Percentiles rank a stretch among this genome's conserved stretches.
Evolutionary conservation across 176 grass and related monocot species (phyloP).

Genomic region (Juncus effusus): DNA sequence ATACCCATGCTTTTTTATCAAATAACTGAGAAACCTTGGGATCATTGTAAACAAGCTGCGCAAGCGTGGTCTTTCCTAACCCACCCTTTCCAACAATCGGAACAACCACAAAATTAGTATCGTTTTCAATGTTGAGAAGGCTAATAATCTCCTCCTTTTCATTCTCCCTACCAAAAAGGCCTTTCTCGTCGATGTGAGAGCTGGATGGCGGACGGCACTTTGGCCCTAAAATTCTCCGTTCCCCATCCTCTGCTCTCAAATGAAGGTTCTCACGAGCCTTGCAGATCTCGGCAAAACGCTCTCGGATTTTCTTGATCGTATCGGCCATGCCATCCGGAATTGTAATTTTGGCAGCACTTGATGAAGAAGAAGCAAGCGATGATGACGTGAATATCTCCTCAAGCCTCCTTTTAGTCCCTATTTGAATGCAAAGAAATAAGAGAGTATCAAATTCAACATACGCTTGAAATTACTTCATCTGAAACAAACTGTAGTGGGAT

Average conservation of each 20-base stretch:
- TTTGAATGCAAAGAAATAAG: background rate
- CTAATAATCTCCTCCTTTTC: background rate
- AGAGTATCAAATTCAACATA: too few relatives aligned
- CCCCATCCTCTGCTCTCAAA: conserved; percentile 19
- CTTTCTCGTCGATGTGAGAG: background rate
- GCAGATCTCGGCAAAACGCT: conserved; percentile 12
- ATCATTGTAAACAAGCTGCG: conserved; percentile 21
- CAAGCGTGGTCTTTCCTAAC: conserved; percentile 26
- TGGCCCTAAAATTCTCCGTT: background rate
- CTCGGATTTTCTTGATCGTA: conserved; percentile 2
- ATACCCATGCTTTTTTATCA: conserved; percentile 27
- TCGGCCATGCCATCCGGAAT: conserved; percentile 18
- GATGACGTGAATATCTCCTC: background rate
- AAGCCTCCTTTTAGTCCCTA: conserved; percentile 7
- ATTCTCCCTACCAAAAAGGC: background rate
- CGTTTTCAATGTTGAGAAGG: background rate
- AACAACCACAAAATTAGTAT: conserved; percentile 10
- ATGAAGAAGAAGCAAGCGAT: background rate
- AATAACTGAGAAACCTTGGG: background rate
- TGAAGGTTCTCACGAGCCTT: background rate
- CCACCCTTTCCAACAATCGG: conserved; percentile 22
- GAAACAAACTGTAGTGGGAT: too few relatives aligned
- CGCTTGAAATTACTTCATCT: too few relatives aligned
- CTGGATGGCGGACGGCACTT: background rate
- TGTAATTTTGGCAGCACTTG: background rate